A percentile compares a stretch with the other conserved stretches of the same genome.
These are phyloP conservation scores for Phytophthora uliginosa DNA, from an alignment of 352 stramenopile genomes.

Conservation along the genomic window DNA sequence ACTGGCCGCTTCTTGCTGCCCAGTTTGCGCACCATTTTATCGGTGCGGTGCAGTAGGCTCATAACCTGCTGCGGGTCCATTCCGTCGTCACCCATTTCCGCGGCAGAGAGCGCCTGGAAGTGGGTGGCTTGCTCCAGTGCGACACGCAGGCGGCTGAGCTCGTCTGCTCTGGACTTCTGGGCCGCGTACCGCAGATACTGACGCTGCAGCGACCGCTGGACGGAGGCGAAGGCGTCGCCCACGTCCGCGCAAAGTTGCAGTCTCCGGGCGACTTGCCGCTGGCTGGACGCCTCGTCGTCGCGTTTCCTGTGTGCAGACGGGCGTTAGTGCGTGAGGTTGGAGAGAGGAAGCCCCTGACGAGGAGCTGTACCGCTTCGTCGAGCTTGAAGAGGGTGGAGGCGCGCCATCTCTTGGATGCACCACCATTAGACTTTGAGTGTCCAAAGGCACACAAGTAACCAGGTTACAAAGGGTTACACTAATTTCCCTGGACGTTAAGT, in stretches of 20 bases:
- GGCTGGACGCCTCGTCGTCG: constrained; percentile 49
- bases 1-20: constrained; percentile 13
- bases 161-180: constrained; percentile 6
- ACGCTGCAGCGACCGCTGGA: constrained; percentile 1
- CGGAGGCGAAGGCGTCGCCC: constrained; percentile 13
- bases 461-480: too few relatives aligned
- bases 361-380: not conserved
- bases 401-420: too few relatives aligned
- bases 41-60: constrained; percentile 25
- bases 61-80: constrained; percentile 4
- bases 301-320: constrained; percentile 25
- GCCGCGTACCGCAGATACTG: constrained; percentile 21
- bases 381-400: not conserved
- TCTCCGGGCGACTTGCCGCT: constrained; percentile 27
- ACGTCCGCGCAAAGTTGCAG: constrained; percentile 28
- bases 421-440: too few relatives aligned
- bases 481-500: too few relatives aligned
- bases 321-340: not conserved
- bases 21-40: constrained; percentile 22
- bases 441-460: too few relatives aligned
- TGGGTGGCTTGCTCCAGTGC: constrained; percentile 26
- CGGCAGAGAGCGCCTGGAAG: constrained; percentile 25
- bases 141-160: constrained; percentile 18
- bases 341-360: not conserved
- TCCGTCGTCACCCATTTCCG: constrained; percentile 21